A percentile compares a stretch with the other conserved stretches of the same genome.
Evolutionary conservation across 257 asterid genomes (phyloP).

Genomic region (Datura wrightii): DNA sequence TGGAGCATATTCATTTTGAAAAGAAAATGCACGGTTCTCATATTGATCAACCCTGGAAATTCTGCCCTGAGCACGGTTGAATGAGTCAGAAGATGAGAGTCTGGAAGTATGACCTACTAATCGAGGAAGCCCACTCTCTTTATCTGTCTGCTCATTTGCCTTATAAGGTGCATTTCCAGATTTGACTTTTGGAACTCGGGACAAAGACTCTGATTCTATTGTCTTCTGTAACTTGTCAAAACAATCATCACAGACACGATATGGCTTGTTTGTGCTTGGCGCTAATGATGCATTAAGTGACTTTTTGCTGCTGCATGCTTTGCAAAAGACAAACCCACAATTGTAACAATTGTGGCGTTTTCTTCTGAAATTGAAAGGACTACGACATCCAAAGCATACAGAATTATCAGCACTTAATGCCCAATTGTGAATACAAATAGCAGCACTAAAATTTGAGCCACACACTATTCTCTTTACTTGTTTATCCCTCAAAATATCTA

Average conservation of each 20-base stretch:
- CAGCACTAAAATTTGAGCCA: constrained; percentile 83
- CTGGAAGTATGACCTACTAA: constrained; percentile 48
- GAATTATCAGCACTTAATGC: constrained; percentile 70
- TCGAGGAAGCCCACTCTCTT: constrained; percentile 47
- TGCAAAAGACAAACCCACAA: constrained; percentile 91
- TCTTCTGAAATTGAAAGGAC: constrained; percentile 73
- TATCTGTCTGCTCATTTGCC: constrained; percentile 51
- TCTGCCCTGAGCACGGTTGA: constrained; percentile 55
- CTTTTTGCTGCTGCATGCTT: constrained; percentile 67
- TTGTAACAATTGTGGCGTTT: constrained; percentile 93
- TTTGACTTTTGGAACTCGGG: constrained; percentile 49
- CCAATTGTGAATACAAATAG: constrained; percentile 78
- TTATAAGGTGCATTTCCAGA: constrained; percentile 44
- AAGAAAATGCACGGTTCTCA: constrained; percentile 51
- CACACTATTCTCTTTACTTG: constrained; percentile 76
- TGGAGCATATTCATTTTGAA: constrained; percentile 50
- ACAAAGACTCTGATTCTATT: constrained; percentile 42
- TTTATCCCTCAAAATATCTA: constrained; percentile 67
- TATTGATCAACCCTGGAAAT: constrained; percentile 42
- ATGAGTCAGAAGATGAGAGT: constrained; percentile 68
- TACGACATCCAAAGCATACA: constrained; percentile 73
- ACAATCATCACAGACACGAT: constrained; percentile 96
- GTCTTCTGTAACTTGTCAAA: constrained; percentile 65
- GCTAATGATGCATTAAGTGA: constrained; percentile 84
- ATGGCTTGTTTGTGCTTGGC: constrained; percentile 72